phyloP scores from a whole-genome alignment of 176 grass and related monocot species.

The Carex cristatella region DNA sequence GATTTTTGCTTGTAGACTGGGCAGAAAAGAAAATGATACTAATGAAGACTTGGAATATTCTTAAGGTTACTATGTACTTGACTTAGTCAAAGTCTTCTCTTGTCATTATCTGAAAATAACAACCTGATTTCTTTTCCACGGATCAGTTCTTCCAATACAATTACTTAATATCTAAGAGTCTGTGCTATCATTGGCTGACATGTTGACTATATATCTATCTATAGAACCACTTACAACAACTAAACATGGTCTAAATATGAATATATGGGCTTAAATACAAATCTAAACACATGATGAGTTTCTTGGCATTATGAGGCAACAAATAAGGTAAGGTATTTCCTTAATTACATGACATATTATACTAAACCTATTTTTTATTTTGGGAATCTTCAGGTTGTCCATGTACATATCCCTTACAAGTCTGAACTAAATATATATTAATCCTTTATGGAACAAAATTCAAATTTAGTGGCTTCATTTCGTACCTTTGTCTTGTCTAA shows the following conservation, averaged over 20 bases:
- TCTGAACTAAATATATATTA: background rate
- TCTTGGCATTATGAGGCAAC: background rate
- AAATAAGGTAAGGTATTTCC: background rate
- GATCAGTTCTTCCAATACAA: background rate
- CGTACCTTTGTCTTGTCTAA: background rate
- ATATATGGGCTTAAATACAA: background rate
- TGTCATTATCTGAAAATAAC: no score
- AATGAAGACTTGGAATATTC: no score
- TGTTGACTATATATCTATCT: background rate
- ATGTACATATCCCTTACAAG: background rate
- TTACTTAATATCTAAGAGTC: background rate
- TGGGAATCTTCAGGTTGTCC: no score
- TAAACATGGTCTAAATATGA: background rate
- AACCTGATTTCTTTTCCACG: no score
- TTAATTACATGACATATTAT: background rate
- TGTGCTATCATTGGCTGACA: no score
- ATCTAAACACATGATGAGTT: background rate
- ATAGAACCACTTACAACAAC: background rate
- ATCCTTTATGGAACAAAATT: background rate
- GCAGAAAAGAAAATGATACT: background rate
- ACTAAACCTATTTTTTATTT: background rate
- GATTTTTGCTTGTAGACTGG: background rate
- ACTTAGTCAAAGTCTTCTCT: no score
- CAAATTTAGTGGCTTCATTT: background rate
- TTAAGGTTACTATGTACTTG: no score